Conservation (phyloP, 2,329 filamentous ascomycete species). For the Thyridium curvatum region DNA sequence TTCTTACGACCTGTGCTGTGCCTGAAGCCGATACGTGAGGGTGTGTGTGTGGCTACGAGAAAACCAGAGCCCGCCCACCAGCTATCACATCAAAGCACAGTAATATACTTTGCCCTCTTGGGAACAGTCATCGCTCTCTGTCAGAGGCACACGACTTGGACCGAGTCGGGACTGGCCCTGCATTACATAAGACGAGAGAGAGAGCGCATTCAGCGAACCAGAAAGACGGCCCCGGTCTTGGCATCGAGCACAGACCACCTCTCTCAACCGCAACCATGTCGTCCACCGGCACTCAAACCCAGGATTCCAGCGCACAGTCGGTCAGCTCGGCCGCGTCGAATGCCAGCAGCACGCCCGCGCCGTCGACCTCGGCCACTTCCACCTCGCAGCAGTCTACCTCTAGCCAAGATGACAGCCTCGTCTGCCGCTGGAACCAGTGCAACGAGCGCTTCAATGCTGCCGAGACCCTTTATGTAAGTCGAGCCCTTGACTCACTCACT, state of each 20-base stretch:
- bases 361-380: conserved; percentile 40
- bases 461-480: conserved; percentile 54
- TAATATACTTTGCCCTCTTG: too few species aligned
- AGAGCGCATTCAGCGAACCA: conserved; percentile 4
- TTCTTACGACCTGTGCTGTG: too few species aligned
- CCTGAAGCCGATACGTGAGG: too few species aligned
- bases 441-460: conserved; percentile 51
- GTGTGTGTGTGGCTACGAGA: too few species aligned
- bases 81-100: too few species aligned
- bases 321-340: conserved; percentile 31
- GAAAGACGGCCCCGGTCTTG: conserved; percentile 1
- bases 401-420: conserved; percentile 44
- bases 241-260: not conserved
- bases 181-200: too few species aligned
- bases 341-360: conserved; percentile 47
- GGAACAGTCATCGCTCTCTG: too few species aligned
- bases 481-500: too few species aligned
- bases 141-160: too few species aligned
- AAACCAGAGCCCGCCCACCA: too few species aligned
- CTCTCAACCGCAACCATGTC: conserved; percentile 14
- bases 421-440: conserved; percentile 55
- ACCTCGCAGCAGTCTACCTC: conserved; percentile 27
- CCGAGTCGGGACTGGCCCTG: too few species aligned
- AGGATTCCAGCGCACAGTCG: conserved; percentile 17
- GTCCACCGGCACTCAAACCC: conserved; percentile 9